Evolutionary conservation across 2,329 filamentous ascomycete species (phyloP).

Genomic region (Botryosphaeria dothidea): DNA sequence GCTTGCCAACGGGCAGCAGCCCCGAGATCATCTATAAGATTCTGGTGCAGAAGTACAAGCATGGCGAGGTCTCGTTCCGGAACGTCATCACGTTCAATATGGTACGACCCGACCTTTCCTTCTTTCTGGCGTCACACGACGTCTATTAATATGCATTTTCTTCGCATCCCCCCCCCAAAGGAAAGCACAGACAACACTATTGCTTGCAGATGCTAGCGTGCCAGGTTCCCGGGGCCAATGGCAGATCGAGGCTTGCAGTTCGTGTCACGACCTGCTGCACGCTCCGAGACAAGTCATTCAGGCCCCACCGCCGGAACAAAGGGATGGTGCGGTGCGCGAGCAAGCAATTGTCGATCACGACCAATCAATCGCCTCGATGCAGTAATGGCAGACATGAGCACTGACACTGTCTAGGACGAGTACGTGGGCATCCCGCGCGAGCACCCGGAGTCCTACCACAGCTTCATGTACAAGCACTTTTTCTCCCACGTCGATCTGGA

Average conservation of each 20-base stretch:
- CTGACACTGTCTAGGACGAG: constrained; percentile 62
- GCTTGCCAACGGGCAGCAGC: constrained; percentile 80
- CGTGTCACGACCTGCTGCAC: not conserved
- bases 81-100: constrained; percentile 93
- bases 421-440: constrained; percentile 82
- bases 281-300: not conserved
- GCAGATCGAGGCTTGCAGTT: not conserved
- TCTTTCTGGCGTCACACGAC: not conserved
- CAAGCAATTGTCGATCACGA: not conserved
- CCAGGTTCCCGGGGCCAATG: not conserved
- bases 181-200: not conserved
- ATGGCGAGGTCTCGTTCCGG: constrained; percentile 76
- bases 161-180: constrained; percentile 13
- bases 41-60: constrained; percentile 71
- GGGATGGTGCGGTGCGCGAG: not conserved
- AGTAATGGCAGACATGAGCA: not conserved
- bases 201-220: not conserved
- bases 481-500: constrained; percentile 83
- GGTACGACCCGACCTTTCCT: constrained; percentile 50
- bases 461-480: constrained; percentile 92
- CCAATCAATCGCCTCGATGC: not conserved
- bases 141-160: constrained; percentile 5
- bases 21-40: constrained; percentile 76
- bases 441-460: constrained; percentile 84
- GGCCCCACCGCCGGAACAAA: not conserved